Evolutionary conservation across 768 basidiomycete genomes (phyloP), one percentile per base, ranked within the genome.

Genomic region (Suillus alpinus): DNA sequence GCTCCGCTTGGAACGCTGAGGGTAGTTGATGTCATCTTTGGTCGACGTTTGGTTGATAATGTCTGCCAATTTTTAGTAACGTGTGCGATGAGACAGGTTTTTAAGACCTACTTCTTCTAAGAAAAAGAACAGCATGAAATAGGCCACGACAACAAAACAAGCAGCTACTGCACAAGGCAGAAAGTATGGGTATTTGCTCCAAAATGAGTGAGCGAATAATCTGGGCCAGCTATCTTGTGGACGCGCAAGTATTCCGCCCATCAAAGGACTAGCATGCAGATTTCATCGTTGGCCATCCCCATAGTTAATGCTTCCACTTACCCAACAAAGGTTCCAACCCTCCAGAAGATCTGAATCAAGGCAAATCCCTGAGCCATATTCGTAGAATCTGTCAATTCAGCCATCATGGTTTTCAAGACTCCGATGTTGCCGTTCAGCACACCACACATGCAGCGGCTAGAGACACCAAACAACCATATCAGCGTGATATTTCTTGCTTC

Each of bases 361-460:
- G 73, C 60, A 59, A 77, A 75, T 6, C 66, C 79, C 16, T 71
- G 71, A 5, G 79, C 75, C 68, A 72, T 72, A 55, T 70, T 75
- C 47, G 64, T 71, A 16, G 60, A 60, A 43, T 76, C 36, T 80
- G 84, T 86, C 39, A 89, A 71, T 62, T 89, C 87, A 0, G 81
- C 87, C 72, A 90, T 80, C 60, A 84, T 82, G 60, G 84, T 87
- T 68, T 90, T 91, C 80, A 89, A 85, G 36, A 89, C 87, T 5
- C 84, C 75, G 2, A 72, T 7, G 36, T 80, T 78, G 4, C 78
- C 79, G 51, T 78, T 78, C 18, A 80, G 63, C 12, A 69, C 16
- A 6, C 76, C 78, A 29, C 74, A 67, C 2, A 77, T 64, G 34
- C 76, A 75, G 39, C 75, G 75, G 61, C 76, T 76, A 34, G 46